Evolutionary conservation across 306 rosid genomes (phyloP), one percentile per base, ranked within the genome.

Genomic region (Medicago arabica): DNA sequence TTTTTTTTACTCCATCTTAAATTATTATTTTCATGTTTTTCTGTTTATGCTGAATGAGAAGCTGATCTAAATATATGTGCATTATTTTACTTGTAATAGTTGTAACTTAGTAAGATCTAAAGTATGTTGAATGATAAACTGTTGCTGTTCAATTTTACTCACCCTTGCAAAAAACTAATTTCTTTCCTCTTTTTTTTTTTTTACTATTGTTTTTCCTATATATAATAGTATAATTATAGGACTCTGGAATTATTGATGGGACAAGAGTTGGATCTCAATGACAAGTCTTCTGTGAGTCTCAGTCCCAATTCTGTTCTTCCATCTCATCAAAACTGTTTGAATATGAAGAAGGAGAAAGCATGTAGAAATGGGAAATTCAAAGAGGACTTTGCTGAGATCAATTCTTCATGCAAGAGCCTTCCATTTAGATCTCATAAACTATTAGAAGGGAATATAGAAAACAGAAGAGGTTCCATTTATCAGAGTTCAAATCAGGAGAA

Each of bases 301-400:
- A 91, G 97, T 85, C 92, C 98, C 31, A 89, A 87, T 61, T 89
- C 96, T 4, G 93, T 91, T 84, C 96, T 93, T 79, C 89, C 87
- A 72, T 75, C 85, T 68, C 85, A 76, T 34, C 77, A 82, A 34
- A 81, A 66, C 68, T 67, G 53, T 84, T 80, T 81, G 18, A 84
- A 72, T 85, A 75, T 68, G 53, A 83, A 83, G 76, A 88, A 78
- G 72, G 81, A 83, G 76, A 88, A 76, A 69, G 82, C 83, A 57
- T 78, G 39, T 76, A 76, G 78, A 10, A 86, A 74, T 41, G 88
- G 71, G 65, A 88, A 71, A 64, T 78, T 83, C 17, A 84, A 81
- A 43, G 96, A 81, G 15, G 91, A 86, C 68, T 88, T 88, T n/a
- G 81, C 86, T 17, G 92, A 88, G 53, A 83, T 80, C 77, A 88